These are phyloP conservation scores for Jasminum sambac DNA, from an alignment of 257 asterid species.

Conservation along the genomic window DNA sequence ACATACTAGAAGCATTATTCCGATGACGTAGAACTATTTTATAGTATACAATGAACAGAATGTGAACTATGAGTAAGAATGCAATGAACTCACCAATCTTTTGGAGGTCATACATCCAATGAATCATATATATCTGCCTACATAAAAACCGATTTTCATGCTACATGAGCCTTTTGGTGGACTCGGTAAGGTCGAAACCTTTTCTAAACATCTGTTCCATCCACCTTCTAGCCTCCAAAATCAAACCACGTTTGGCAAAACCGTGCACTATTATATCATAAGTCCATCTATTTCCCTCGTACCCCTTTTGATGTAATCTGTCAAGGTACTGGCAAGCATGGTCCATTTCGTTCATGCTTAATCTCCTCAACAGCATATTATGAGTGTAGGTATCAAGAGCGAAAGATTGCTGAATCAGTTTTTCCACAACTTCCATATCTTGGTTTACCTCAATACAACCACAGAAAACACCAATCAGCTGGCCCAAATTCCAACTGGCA, in stretches of 20 bases:
- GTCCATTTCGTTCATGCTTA: constrained; percentile 39
- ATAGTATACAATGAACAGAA: constrained; percentile 10
- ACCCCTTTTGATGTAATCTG: constrained; percentile 46
- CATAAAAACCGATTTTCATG: constrained; percentile 13
- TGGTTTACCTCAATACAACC: constrained; percentile 39
- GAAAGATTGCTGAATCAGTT: constrained; percentile 55
- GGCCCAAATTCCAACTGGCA: constrained; percentile 53
- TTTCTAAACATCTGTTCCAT: constrained; percentile 50
- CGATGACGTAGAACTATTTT: neutral
- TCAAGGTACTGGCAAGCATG: constrained; percentile 46
- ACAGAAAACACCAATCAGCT: constrained; percentile 62
- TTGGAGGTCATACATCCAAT: constrained; percentile 10
- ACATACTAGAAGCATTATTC: constrained; percentile 7
- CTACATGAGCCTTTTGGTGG: constrained; percentile 27
- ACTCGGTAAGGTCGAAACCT: constrained; percentile 50
- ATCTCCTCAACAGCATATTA: constrained; percentile 70
- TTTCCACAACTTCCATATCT: constrained; percentile 48
- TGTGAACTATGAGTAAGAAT: constrained; percentile 16
- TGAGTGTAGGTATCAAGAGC: constrained; percentile 54
- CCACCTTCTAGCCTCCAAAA: constrained; percentile 60
- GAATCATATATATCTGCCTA: constrained; percentile 8
- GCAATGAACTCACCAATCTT: constrained; percentile 24
- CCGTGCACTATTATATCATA: constrained; percentile 57
- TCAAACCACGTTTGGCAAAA: constrained; percentile 51
- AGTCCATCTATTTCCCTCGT: constrained; percentile 73